Evolutionary conservation across 2,329 filamentous ascomycete genomes (phyloP), one percentile per base, ranked within the genome.

Genomic region (Paracorniculantispora psalliotae): DNA sequence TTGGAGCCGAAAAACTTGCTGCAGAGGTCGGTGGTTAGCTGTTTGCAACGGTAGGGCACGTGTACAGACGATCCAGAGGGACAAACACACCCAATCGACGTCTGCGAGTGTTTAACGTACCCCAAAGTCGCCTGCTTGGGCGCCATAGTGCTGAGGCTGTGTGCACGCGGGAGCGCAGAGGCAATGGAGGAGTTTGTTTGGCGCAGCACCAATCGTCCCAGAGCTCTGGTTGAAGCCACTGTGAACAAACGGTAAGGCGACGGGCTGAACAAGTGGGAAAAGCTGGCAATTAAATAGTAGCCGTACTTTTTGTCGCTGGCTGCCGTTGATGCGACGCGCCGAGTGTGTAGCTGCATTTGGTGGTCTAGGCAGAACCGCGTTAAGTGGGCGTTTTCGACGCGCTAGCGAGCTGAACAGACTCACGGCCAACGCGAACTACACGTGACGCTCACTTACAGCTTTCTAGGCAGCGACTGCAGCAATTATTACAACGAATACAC

Each of bases 1-100:
- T 81, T 82, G 5, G 80, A 72, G 53, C 85, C 87, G 70, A 97
- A 96, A 77, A 96, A 97, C 71, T 93, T 94, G 62, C 93, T 97
- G 54, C 17, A 62, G 41, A 58, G 56, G 6, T 9, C 12, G 10
- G 19, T 13, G 49, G 17, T 53, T 50, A 52, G 37, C 30, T 46
- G 17, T 15, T 17, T 51, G 28, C 19, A 21, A 13, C n/a, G 30
- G 23, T 43, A 21, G 9, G 52, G 19, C 30, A 30, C 15, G 15
- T 26, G 13, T 44, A 28, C 8, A 33, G 53, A 48, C 43, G 19
- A 39, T 49, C n/a, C 15, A 51, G 48, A 25, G 28, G 54, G 35
- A 43, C 25, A 75, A 77, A 75, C 84, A 64, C 72, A 92, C 89
- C 87, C 83, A 73, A 93, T 77, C 66, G 87, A 91, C 70, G 81